phyloP scores from a whole-genome alignment of 257 asterid species.

The Eustoma russellianum region DNA sequence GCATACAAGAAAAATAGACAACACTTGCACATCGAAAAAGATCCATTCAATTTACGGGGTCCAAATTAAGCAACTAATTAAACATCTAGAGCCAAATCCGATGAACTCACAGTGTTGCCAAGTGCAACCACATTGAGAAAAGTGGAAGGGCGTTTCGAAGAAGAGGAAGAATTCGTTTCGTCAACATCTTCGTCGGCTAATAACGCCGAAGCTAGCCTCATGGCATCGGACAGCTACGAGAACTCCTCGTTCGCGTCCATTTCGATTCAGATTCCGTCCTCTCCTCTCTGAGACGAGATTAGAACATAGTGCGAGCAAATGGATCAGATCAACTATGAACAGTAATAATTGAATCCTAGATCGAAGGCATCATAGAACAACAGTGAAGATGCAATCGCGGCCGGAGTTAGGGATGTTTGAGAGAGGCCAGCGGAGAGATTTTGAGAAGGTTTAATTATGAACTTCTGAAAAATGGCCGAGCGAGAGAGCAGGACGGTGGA shows the following conservation, averaged over 20 bases:
- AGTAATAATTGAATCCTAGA: conserved; percentile 14
- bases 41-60: conserved; percentile 4
- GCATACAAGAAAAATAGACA: neutral
- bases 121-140: conserved; percentile 94
- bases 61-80: conserved; percentile 7
- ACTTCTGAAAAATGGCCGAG: conserved; percentile 24
- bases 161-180: conserved; percentile 47
- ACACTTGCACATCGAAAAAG: neutral
- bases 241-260: conserved; percentile 84
- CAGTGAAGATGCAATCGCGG: neutral
- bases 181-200: conserved; percentile 94
- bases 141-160: conserved; percentile 70
- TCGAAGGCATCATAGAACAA: neutral
- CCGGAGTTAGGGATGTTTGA: conserved; percentile 27
- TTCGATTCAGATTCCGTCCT: conserved; percentile 2
- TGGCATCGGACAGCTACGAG: conserved; percentile 82
- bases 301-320: conserved; percentile 5
- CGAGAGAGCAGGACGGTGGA: conserved; percentile 10
- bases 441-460: conserved; percentile 18
- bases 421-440: conserved; percentile 24
- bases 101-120: conserved; percentile 65
- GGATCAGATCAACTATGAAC: conserved; percentile 27
- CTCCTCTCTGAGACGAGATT: conserved; percentile 12
- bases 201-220: conserved; percentile 86
- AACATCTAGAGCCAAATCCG: conserved; percentile 10